phyloP scores from a whole-genome alignment of 108 stramenopile genomes.

The Nitzschia inconspicua region DNA sequence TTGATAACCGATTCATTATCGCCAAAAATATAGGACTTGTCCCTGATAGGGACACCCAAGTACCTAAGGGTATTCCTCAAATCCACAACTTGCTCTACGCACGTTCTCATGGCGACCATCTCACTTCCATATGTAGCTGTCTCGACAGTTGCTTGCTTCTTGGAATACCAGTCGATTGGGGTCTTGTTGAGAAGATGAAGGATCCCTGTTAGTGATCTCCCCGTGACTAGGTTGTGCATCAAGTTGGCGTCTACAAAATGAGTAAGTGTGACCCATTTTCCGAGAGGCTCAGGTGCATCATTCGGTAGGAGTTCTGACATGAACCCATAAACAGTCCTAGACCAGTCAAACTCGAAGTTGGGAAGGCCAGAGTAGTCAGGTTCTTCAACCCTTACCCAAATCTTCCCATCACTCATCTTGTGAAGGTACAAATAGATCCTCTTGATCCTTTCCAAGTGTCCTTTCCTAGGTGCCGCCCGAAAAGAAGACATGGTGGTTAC shows the following conservation, averaged over 20 bases:
- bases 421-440: no score
- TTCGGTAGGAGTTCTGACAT: background rate
- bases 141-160: constrained; percentile 36
- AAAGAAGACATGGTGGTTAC: constrained; percentile 19
- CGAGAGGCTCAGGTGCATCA: constrained; percentile 23
- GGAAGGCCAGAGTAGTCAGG: background rate
- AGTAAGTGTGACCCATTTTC: constrained; percentile 10
- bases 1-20: constrained; percentile 22
- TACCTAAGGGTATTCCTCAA: constrained; percentile 29
- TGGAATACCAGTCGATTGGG: constrained; percentile 28
- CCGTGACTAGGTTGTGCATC: no score
- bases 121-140: constrained; percentile 40
- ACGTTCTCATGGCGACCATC: constrained; percentile 6
- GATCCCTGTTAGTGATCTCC: constrained; percentile 23
- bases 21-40: constrained; percentile 23
- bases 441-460: constrained; percentile 22
- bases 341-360: constrained; percentile 7
- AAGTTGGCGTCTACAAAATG: no score
- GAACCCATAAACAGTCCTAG: constrained; percentile 1
- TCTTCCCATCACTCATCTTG: background rate
- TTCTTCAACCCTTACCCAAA: background rate
- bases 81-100: constrained; percentile 30
- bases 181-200: constrained; percentile 27
- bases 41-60: constrained; percentile 38
- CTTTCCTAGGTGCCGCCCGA: no score